These are phyloP conservation scores for Talaromyces nanjingensis DNA, from an alignment of 495 filamentous ascomycete species.

Conservation along the genomic window DNA sequence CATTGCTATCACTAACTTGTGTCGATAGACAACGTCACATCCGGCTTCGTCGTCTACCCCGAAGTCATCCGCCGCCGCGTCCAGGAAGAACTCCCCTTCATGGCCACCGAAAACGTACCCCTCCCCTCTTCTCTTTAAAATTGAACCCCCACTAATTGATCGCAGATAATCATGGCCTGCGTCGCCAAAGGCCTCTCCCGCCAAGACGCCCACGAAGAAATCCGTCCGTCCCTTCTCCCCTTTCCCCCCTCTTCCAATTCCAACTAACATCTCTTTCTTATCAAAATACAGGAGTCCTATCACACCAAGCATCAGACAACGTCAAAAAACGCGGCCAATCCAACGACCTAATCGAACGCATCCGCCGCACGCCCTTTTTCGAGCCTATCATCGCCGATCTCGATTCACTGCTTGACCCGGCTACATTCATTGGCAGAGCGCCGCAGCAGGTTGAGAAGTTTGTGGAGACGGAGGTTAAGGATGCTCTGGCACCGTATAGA, in stretches of 20 bases:
- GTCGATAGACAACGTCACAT: slow-evolving; percentile 61
- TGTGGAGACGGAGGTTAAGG: background rate
- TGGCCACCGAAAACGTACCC: slow-evolving; percentile 58
- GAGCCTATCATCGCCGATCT: slow-evolving; percentile 70
- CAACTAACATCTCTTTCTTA: background rate
- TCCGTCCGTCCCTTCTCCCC: slow-evolving; percentile 29
- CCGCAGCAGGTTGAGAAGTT: slow-evolving; percentile 29
- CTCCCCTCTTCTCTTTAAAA: background rate
- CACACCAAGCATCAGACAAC: slow-evolving; percentile 71
- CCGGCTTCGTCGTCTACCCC: slow-evolving; percentile 82
- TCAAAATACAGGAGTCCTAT: slow-evolving; percentile 46
- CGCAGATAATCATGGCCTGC: slow-evolving; percentile 74
- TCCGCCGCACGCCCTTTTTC: slow-evolving; percentile 73
- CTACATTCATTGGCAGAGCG: background rate
- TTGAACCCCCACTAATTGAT: no score
- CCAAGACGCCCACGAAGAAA: slow-evolving; percentile 89
- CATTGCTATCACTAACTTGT: slow-evolving; percentile 43
- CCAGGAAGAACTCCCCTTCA: slow-evolving; percentile 80
- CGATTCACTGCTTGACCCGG: slow-evolving; percentile 60
- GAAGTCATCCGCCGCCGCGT: slow-evolving; percentile 63
- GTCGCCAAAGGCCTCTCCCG: slow-evolving; percentile 66
- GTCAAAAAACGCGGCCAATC: slow-evolving; percentile 75
- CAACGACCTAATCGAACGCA: slow-evolving; percentile 81
- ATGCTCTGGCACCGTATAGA: background rate
- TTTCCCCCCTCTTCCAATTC: background rate